phyloP scores from a whole-genome alignment of 148 eudicot genomes.

The Nyssa sinensis region DNA sequence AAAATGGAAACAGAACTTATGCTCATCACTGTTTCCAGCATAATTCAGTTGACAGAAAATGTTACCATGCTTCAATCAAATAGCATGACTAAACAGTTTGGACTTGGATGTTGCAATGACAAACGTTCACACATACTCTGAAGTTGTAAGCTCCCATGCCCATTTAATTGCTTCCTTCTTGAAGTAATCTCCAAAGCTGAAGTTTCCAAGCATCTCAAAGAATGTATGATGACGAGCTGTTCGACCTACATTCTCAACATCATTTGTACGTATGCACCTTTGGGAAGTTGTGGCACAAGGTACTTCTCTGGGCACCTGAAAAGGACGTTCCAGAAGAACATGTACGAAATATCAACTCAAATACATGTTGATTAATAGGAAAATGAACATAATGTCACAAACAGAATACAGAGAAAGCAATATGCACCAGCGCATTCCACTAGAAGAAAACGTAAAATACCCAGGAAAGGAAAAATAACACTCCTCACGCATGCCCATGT shows the following conservation, averaged over 20 bases:
- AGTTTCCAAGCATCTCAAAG: conserved; percentile 99
- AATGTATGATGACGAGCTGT: conserved; percentile 94
- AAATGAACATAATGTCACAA: background rate
- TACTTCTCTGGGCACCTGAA: conserved; percentile 78
- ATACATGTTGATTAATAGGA: background rate
- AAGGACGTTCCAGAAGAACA: background rate
- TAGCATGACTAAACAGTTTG: background rate
- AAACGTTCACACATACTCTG: conserved; percentile 57
- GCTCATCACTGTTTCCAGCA: conserved; percentile 4
- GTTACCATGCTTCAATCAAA: background rate
- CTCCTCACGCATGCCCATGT: too few relatives aligned
- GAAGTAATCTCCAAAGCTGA: conserved; percentile 97
- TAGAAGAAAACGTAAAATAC: background rate
- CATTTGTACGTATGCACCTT: conserved; percentile 94
- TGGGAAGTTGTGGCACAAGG: conserved; percentile 91
- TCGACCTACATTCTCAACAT: conserved; percentile 94
- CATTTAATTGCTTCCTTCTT: conserved; percentile 90
- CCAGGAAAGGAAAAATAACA: background rate
- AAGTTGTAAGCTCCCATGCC: conserved; percentile 97
- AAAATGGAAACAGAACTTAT: background rate
- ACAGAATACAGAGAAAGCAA: background rate
- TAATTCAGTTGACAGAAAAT: background rate
- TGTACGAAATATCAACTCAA: background rate
- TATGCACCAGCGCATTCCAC: background rate
- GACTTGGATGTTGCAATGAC: background rate